These are phyloP conservation scores for Mycosphaerella sp. DNA, from an alignment of 2,329 filamentous ascomycete genomes.

Conservation along the genomic window DNA sequence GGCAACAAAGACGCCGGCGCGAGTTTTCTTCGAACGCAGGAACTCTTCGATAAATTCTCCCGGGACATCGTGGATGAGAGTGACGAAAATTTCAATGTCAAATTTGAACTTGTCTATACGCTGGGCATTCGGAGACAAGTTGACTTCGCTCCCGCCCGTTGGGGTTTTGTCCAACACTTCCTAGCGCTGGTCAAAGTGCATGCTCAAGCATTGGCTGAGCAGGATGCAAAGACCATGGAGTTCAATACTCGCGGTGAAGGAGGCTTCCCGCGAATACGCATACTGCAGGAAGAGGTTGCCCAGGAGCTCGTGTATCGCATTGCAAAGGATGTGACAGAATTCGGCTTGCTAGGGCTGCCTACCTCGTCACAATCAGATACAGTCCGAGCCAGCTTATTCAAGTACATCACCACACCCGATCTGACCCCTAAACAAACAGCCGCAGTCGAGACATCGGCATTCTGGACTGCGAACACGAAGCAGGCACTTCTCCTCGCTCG, in stretches of 20 bases:
- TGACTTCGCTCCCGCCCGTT: constrained; percentile 37
- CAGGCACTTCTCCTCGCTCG: constrained; percentile 46
- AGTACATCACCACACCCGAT: neutral
- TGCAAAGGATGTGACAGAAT: constrained; percentile 32
- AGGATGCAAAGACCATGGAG: constrained; percentile 14
- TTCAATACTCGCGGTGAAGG: constrained; percentile 6
- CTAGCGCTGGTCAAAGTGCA: constrained; percentile 29
- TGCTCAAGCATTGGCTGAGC: neutral
- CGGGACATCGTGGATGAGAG: constrained; percentile 61
- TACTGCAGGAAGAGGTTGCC: neutral
- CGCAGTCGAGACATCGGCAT: neutral
- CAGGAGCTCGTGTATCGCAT: constrained; percentile 17
- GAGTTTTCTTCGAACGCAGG: constrained; percentile 47
- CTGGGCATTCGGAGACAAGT: constrained; percentile 37
- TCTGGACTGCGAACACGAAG: neutral
- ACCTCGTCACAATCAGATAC: neutral
- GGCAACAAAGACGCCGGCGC: constrained; percentile 37
- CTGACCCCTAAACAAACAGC: neutral
- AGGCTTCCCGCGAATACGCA: constrained; percentile 51
- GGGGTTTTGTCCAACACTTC: constrained; percentile 35
- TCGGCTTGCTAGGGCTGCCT: constrained; percentile 20
- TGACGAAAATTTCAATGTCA: constrained; percentile 38
- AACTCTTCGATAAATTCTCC: constrained; percentile 44
- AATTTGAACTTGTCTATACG: constrained; percentile 42
- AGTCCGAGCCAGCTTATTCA: neutral